These are phyloP conservation scores for Aureobasidium lini DNA, from an alignment of 2,329 filamentous ascomycete genomes.

Conservation along the genomic window DNA sequence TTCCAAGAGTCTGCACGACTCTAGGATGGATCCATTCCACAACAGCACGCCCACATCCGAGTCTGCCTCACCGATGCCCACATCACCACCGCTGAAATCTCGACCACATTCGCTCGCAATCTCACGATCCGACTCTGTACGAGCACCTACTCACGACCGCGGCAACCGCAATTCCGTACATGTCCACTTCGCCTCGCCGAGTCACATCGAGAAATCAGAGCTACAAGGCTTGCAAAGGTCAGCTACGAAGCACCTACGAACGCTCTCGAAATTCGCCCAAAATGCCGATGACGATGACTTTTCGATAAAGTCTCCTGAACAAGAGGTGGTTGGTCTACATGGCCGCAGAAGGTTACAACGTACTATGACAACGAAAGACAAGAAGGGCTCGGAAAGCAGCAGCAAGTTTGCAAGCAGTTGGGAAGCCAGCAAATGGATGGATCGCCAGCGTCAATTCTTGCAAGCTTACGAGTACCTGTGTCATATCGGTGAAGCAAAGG, in stretches of 20 bases:
- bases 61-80: constrained; percentile 20
- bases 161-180: constrained; percentile 20
- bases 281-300: constrained; percentile 72
- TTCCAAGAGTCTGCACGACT: constrained; percentile 14
- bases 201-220: constrained; percentile 49
- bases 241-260: constrained; percentile 80
- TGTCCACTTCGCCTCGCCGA: constrained; percentile 26
- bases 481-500: constrained; percentile 96
- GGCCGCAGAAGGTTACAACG: constrained; percentile 78
- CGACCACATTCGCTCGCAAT: constrained; percentile 25
- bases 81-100: constrained; percentile 20
- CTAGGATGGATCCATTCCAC: constrained; percentile 3
- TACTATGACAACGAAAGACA: constrained; percentile 46
- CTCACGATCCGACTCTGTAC: constrained; percentile 30
- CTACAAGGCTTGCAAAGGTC: constrained; percentile 78
- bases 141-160: constrained; percentile 27
- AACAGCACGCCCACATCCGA: constrained; percentile 18
- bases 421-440: constrained; percentile 93
- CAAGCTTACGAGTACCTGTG: constrained; percentile 98
- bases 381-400: constrained; percentile 35
- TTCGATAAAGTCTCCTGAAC: constrained; percentile 64
- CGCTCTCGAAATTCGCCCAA: constrained; percentile 75
- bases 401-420: constrained; percentile 42
- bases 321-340: constrained; percentile 81
- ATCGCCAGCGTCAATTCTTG: constrained; percentile 91